Base-by-base conservation (phyloP, 2,329 filamentous ascomycete genomes). In the Daldinia sp. region DNA sequence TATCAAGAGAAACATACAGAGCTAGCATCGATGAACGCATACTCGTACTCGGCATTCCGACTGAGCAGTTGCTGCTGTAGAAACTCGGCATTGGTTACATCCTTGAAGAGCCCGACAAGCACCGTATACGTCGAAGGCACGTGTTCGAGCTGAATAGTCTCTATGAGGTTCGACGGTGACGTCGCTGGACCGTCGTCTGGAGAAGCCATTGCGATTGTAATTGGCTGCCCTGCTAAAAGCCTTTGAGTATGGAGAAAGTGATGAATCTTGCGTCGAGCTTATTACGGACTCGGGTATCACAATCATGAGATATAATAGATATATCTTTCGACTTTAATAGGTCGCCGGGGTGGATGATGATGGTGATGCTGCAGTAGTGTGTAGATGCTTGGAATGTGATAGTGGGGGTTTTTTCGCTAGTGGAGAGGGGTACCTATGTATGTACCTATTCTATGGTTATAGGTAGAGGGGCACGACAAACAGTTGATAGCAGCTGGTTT, bases 11-110 rank as follows among this genome's bases (percentile, higher is more conserved):
- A 23, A 78, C 83, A 64, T 82, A 94, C 90, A 76, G 91, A 86
- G 45, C 86, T 87, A 17, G 93, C 93, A 78, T 99, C 94, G 47
- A 99, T 85, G 69, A 99, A 91, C 30, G 94, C 93, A 81, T 98
- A 98, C 77, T 98, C 93, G 71, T 94, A 98, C 7, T 90, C 89
- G 9, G 86, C 74, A 74, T 98, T 97, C 53, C 92, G 91, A 4
- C 87, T 85, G n/a, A 98, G 82, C 4, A 99, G 86, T 79, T 97
- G 94, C 70, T 89, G 83, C 53, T 93, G 90, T 41, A 99, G 82
- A 73, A 90, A 93, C 0, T 85, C 78, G 9, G 93, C 85, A 76
- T 99, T 99, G 64, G 85, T 76, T 58, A 98, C 86, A 75, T 92
- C 81, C 19, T 82, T 85, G 80, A 95, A 97, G 29, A 97, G 80